Evolutionary conservation across 371 early-diverging fungal genomes (phyloP), one percentile per base, ranked within the genome.

Genomic region (Mucor sp.): DNA sequence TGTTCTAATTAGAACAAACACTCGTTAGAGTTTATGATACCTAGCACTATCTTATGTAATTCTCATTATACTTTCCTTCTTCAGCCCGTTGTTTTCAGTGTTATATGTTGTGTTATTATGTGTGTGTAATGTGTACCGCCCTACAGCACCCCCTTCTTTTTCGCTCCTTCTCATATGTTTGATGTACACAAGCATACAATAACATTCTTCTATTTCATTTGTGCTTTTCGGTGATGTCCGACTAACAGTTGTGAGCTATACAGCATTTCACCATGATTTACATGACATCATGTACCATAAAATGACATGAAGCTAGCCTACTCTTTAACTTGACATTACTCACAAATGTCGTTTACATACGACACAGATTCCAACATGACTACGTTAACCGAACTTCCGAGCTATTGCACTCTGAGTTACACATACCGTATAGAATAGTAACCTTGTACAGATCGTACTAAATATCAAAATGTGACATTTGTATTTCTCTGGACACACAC

Each of bases 321-420:
- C 41, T 17, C 41, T 32, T 35, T 35, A 21, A 41, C 23, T 50
- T 19, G 50, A 11, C 50, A 23, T 50, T 50, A 23, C 19, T 19
- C 11, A 50, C 23, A 50, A 50, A 14, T 50, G 41, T 41, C 41
- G 41, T 17, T 17, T 41, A 41, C 17, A 41, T 41, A 41, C 41
- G 41, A 53, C 14, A 53, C 15, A 53, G 27, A 6, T 25, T 27
- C 27, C 53, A 53, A 53, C 41, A 41, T 41, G 41, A 41, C 17
- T 41, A 41, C 41, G 23, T 23, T 57, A 50, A 62, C 62, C 62
- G 62, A 62, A 62, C 37, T 62, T 62, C 62, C 62, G 62, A 62
- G 35, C 53, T 53, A 53, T 53, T 53, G 23, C 53, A 27, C 53
- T 53, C 53, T 53, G 53, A 53, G 53, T 53, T 53, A 53, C 53